Base-by-base conservation (phyloP, 495 filamentous ascomycete species). In the Pseudoneurospora amorphoporcata region DNA sequence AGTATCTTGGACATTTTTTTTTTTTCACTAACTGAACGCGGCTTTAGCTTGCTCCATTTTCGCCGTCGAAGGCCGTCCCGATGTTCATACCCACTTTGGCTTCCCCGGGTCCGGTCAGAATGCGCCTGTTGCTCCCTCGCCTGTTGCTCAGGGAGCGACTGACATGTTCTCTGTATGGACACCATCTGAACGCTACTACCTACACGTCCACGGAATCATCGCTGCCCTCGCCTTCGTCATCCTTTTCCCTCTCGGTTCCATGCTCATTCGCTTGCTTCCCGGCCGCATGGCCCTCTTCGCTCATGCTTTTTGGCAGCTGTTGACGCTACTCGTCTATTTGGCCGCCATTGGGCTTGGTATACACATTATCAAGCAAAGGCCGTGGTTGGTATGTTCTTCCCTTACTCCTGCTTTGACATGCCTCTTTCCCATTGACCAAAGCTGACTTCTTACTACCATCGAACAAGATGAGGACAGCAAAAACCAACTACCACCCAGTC, bases 341-440 rank as follows among this genome's bases (percentile, higher is more conserved):
- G 82, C 84, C 5, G 91, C 88, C 2, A 81, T 88, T 9, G 89
- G 82, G 5, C 42, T 92, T n/a, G 91, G 91, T 6, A 82, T 93
- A 14, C 80, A 79, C 39, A 83, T 78, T 71, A 86, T 81, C 75
- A 84, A 81, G 14, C 77, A 70, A 39, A 70, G 77, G 3, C 77
- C 73, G 8, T 73, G 74, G 6, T 35, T 78, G 75, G 76, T 77
- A 32, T 47, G 9, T 10, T 39, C 37, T 58, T 16, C 1, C 39
- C 16, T n/a, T 10, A 29, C 2, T 47, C 8, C 2, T 68, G 42
- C 1, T 4, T 23, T 23, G 29, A n/a, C 9, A n/a, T 39, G 16
- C 39, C 5, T 37, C 10, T 35, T 40, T 23, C 1, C n/a, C 23
- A 4, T 12, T 37, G 6, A 47, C 38, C 38, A 16, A 14, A 40